Base-by-base conservation (phyloP, 139 green algal genomes). In the Chlorella vulgaris region DNA sequence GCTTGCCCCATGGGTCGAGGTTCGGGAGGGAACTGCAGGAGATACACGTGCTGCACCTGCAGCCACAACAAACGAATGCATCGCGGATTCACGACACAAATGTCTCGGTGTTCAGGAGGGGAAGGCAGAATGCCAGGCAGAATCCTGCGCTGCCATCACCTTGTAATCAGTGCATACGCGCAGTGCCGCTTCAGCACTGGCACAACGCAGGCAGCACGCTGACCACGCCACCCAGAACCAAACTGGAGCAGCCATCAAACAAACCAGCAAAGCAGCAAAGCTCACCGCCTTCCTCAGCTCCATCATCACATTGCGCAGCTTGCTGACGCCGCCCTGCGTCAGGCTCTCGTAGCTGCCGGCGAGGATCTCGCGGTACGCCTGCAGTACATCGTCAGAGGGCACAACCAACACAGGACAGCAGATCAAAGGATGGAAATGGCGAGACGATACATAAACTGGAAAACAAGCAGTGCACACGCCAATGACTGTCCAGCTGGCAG, bases 261-360 rank as follows among this genome's bases (percentile, higher is more conserved):
- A 28, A 8, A 8, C 18, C 18, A 65, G 55, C 18, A 31, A 4
- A 4, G 65, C 35, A 50, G 19, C 18, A 47, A 6, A 6, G 26
- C 70, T 31, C 50, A 79, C 73, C 73, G 58, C 53, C 28, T 79
- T 67, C 35, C 73, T 50, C 35, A 79, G 73, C 73, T 79, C 73
- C 73, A 79, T 79, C 53, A 79, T 51, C 73, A 79, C 73, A 53
- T 79, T 79, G 10, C 42, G 50, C 36, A 79, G 36, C 29, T 39
- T 33, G 24, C 29, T 26, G 51, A 79, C 73, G 24, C 73, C 53
- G 6, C 73, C 73, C 6, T n/a, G 28, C 22, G 73, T 79, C 53
- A 79, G 73, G 73, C 73, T 79, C 10, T 79, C 51, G 73, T 79
- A 79, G 53, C 24, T 40, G 7, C 21, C 26, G 2, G 35, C 51